Evolutionary conservation across 2,329 filamentous ascomycete species (phyloP).

Genomic region (Grosmannia clavigera): DNA sequence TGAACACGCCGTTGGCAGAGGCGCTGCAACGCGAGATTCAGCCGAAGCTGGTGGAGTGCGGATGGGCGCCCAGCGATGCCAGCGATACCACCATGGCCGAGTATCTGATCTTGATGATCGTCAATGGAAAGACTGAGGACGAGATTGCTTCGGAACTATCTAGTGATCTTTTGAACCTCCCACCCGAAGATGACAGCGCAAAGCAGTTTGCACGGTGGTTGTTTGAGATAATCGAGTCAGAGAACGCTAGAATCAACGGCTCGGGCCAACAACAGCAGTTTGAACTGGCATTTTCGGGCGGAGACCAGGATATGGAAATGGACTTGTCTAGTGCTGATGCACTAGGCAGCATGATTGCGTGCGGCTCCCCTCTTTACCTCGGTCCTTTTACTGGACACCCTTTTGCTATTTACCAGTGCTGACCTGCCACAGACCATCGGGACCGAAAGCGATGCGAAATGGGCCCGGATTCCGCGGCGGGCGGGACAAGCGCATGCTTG

Average conservation of each 20-base stretch:
- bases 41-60: constrained; percentile 83
- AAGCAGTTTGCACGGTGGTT: constrained; percentile 82
- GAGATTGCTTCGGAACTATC: constrained; percentile 83
- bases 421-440: constrained; percentile 61
- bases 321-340: constrained; percentile 34
- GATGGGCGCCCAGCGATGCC: constrained; percentile 70
- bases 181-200: constrained; percentile 70
- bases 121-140: constrained; percentile 84
- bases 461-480: constrained; percentile 40
- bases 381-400: not conserved
- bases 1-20: constrained; percentile 72
- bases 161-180: constrained; percentile 71
- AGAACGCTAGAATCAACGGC: constrained; percentile 53
- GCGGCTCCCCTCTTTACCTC: constrained; percentile 20
- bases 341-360: constrained; percentile 42
- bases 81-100: constrained; percentile 80
- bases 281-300: constrained; percentile 13
- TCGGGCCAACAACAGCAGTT: constrained; percentile 5
- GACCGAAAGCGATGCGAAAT: constrained; percentile 88
- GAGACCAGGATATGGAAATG: constrained; percentile 61
- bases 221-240: constrained; percentile 68
- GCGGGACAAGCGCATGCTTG: constrained; percentile 71
- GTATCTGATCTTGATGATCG: constrained; percentile 95
- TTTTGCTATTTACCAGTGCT: constrained; percentile 18
- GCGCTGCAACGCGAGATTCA: constrained; percentile 74